Evolutionary conservation across 1,139 yeast genomes (phyloP).

Genomic region (Geotrichum reessii): DNA sequence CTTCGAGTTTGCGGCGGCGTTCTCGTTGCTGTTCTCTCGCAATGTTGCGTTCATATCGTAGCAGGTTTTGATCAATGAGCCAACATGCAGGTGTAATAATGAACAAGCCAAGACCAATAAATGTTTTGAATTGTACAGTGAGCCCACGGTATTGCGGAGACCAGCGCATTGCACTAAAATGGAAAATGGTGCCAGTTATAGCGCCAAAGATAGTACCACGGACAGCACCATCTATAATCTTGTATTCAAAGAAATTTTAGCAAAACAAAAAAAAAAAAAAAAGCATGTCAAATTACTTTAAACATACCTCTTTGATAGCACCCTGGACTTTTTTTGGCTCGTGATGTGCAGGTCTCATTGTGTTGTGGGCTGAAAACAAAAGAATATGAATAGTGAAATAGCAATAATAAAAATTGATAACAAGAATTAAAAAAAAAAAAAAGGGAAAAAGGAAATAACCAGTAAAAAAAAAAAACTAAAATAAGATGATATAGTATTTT

Average conservation of each 20-base stretch:
- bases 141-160: constrained; percentile 28
- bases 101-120: constrained; percentile 28
- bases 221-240: constrained; percentile 28
- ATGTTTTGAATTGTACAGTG: constrained; percentile 30
- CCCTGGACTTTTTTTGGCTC: constrained; percentile 31
- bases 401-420: neutral
- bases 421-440: too few species aligned
- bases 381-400: neutral
- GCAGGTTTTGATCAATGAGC: constrained; percentile 27
- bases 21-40: constrained; percentile 24
- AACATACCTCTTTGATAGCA: constrained; percentile 30
- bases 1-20: constrained; percentile 24
- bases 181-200: constrained; percentile 25
- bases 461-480: too few species aligned
- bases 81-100: constrained; percentile 30
- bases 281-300: too few species aligned
- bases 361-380: neutral
- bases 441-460: too few species aligned
- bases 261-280: too few species aligned
- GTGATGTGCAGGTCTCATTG: constrained; percentile 33
- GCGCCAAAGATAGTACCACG: constrained; percentile 29
- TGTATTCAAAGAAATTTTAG: constrained; percentile 7
- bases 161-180: constrained; percentile 20
- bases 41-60: constrained; percentile 28
- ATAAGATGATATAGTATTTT: too few species aligned